Conservation (phyloP, 2,329 filamentous ascomycete species). For the Colletotrichum lentis region DNA sequence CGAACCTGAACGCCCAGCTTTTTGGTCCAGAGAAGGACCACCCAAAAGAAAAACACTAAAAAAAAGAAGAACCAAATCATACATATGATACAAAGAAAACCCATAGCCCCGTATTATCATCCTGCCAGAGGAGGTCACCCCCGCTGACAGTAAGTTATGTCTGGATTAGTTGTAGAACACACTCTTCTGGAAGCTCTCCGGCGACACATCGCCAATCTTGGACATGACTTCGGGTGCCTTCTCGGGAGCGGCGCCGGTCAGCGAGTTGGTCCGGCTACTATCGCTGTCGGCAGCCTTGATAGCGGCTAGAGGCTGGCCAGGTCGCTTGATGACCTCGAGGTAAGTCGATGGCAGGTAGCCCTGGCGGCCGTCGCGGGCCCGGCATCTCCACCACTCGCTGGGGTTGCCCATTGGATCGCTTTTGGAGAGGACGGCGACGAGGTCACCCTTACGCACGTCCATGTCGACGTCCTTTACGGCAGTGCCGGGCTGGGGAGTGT, state of each 20-base stretch:
- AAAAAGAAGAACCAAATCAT: conserved; percentile 16
- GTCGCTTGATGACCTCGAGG: conserved; percentile 74
- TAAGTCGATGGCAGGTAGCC: conserved; percentile 94
- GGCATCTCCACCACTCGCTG: conserved; percentile 97
- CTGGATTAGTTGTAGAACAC: conserved; percentile 62
- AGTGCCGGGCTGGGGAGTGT: conserved; percentile 76
- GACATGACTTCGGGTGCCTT: conserved; percentile 47
- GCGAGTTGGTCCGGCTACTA: conserved; percentile 57
- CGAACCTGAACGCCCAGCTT: conserved; percentile 39
- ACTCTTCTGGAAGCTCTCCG: conserved; percentile 65
- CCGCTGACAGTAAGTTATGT: not conserved
- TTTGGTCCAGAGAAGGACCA: conserved; percentile 18
- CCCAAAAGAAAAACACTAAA: not conserved
- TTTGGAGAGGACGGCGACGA: conserved; percentile 93
- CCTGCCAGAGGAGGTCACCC: conserved; percentile 8
- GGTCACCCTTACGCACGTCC: conserved; percentile 90
- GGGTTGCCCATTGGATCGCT: conserved; percentile 89
- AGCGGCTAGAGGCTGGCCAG: conserved; percentile 59
- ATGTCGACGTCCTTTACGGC: conserved; percentile 79
- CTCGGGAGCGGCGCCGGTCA: conserved; percentile 54
- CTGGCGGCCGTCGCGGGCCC: conserved; percentile 86
- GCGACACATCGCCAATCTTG: conserved; percentile 62
- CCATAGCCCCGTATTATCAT: not conserved
- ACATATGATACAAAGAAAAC: conserved; percentile 36
- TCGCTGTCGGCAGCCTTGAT: conserved; percentile 61